Evolutionary conservation across 306 rosid species (phyloP).

Genomic region (Trifolium fragiferum): DNA sequence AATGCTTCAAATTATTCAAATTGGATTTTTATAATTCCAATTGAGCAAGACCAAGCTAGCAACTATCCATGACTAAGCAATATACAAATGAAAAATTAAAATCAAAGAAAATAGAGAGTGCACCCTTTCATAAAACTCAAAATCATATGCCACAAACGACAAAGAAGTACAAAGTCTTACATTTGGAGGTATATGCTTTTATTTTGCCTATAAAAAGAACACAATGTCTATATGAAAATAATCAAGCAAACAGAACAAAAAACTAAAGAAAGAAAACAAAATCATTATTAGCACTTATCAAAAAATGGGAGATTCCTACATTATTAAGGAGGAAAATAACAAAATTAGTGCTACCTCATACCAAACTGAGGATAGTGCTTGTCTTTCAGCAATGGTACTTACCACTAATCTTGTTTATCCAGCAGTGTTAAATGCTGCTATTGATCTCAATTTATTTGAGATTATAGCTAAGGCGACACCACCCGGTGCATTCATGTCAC

Average conservation of each 20-base stretch:
- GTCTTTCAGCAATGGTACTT: constrained; percentile 27
- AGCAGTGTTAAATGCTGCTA: constrained; percentile 35
- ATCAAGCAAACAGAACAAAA: not conserved
- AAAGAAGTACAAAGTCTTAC: not conserved
- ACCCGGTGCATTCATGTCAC: constrained; percentile 21
- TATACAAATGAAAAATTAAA: too few species aligned
- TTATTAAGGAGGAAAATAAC: not conserved
- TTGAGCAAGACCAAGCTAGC: too few species aligned
- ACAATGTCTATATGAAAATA: not conserved
- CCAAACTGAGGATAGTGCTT: constrained; percentile 25
- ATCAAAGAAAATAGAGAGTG: too few species aligned
- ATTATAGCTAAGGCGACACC: constrained; percentile 23
- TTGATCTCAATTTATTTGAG: constrained; percentile 46
- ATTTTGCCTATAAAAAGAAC: constrained; percentile 8
- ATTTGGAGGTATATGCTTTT: not conserved
- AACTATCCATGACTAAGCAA: too few species aligned
- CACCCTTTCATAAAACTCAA: too few species aligned
- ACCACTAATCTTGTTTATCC: not conserved
- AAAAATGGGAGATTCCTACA: constrained; percentile 21
- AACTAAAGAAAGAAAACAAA: not conserved
- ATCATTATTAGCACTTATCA: not conserved
- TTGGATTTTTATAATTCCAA: too few species aligned
- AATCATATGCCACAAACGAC: not conserved
- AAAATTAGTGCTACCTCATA: not conserved
- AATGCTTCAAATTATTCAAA: too few species aligned